A percentile compares a stretch with the other conserved stretches of the same genome.
These are phyloP conservation scores for Anaeromyces robustus DNA, from an alignment of 192 early-diverging fungal species.

Conservation along the genomic window DNA sequence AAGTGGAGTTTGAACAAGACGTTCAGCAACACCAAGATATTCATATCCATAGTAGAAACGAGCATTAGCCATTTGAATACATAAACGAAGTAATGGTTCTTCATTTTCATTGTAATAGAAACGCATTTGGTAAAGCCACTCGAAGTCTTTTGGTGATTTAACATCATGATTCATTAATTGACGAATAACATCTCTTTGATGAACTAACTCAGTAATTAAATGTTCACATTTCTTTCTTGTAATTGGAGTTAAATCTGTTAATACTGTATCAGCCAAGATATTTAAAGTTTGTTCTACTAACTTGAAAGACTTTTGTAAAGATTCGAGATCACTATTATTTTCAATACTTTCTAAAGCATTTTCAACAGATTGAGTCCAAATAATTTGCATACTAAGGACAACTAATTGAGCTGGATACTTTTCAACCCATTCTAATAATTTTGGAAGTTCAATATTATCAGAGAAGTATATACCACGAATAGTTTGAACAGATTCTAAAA, in stretches of 20 bases:
- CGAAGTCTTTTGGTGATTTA: constrained; percentile 57
- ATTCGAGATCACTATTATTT: constrained; percentile 7
- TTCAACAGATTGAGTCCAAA: constrained; percentile 84
- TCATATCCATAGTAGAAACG: constrained; percentile 92
- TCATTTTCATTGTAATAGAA: constrained; percentile 63
- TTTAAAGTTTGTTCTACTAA: constrained; percentile 58
- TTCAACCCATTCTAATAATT: constrained; percentile 75
- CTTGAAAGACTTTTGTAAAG: constrained; percentile 34
- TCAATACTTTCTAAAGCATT: constrained; percentile 31
- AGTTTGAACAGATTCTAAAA: constrained; percentile 54
- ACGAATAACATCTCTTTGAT: constrained; percentile 88
- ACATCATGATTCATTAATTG: constrained; percentile 31
- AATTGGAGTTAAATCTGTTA: constrained; percentile 66
- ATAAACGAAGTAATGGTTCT: constrained; percentile 56
- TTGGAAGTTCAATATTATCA: constrained; percentile 12
- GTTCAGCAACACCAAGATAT: constrained; percentile 91
- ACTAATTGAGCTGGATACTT: constrained; percentile 85
- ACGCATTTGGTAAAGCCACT: constrained; percentile 92
- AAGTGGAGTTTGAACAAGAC: constrained; percentile 94
- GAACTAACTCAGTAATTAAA: constrained; percentile 95
- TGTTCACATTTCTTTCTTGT: constrained; percentile 92
- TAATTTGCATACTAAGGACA: constrained; percentile 72
- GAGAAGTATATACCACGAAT: constrained; percentile 11
- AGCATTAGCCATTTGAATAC: constrained; percentile 85
- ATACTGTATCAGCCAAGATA: constrained; percentile 82